Percentiles rank a stretch among this genome's conserved stretches.
phyloP scores from a whole-genome alignment of 495 filamentous ascomycete species.

The Hyphodiscus hymeniophilus region DNA sequence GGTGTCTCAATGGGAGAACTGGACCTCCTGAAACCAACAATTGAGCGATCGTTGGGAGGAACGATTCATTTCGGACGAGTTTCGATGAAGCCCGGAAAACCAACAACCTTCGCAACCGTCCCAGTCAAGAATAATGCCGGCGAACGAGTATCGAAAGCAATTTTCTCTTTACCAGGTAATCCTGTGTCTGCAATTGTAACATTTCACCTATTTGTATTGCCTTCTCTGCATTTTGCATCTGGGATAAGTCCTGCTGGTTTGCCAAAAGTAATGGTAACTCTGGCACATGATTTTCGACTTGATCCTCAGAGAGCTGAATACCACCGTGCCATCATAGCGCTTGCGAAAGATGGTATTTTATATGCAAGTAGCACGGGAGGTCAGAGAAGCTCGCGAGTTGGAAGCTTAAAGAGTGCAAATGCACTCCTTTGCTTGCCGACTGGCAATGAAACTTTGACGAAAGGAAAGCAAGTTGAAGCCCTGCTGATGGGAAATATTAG shows the following conservation, averaged over 20 bases:
- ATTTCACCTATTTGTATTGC: constrained; percentile 88
- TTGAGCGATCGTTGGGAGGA: constrained; percentile 82
- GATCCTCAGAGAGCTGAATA: constrained; percentile 79
- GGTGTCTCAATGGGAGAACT: constrained; percentile 98
- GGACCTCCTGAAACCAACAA: constrained; percentile 93
- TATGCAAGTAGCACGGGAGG: constrained; percentile 78
- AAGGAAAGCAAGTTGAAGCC: constrained; percentile 19
- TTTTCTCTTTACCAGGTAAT: constrained; percentile 93
- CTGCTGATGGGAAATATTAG: constrained; percentile 21
- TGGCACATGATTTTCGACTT: constrained; percentile 62
- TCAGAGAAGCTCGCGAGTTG: constrained; percentile 82
- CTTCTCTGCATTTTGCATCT: constrained; percentile 65
- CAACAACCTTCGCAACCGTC: constrained; percentile 91
- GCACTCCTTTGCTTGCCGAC: constrained; percentile 69
- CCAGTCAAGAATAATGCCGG: constrained; percentile 52
- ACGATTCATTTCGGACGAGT: constrained; percentile 97
- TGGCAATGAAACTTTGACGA: constrained; percentile 16
- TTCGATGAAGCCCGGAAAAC: constrained; percentile 96
- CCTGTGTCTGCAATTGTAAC: constrained; percentile 90
- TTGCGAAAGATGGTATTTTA: constrained; percentile 56
- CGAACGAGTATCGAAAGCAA: constrained; percentile 53
- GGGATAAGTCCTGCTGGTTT: constrained; percentile 56
- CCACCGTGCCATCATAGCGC: constrained; percentile 64
- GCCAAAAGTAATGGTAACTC: constrained; percentile 57
- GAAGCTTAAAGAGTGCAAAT: constrained; percentile 83